These are phyloP conservation scores for Rubroshorea leprosula DNA, from an alignment of 345 rosid species.

Conservation along the genomic window DNA sequence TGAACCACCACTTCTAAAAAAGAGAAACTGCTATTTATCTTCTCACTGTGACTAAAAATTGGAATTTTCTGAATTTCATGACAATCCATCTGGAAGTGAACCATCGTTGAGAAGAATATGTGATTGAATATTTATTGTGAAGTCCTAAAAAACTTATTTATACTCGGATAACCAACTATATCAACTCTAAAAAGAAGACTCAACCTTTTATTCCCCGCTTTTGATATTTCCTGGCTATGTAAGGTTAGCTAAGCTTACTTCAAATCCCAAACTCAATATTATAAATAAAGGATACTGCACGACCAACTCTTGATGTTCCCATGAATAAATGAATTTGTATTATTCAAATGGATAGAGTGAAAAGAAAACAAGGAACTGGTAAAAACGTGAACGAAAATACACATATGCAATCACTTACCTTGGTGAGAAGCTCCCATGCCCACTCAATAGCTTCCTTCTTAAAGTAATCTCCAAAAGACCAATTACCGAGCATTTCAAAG, in stretches of 20 bases:
- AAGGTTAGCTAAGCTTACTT: too few relatives aligned
- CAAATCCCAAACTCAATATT: too few relatives aligned
- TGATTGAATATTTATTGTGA: too few relatives aligned
- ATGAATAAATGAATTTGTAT: neutral
- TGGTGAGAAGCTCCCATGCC: constrained; percentile 94
- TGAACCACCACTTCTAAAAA: neutral
- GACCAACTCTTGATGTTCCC: neutral
- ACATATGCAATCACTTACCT: constrained; percentile 34
- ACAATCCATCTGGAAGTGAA: neutral
- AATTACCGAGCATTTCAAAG: constrained; percentile 98
- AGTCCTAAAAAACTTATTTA: neutral
- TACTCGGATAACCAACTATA: neutral
- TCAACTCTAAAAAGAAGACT: neutral
- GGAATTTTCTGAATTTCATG: neutral
- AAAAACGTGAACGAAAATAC: neutral
- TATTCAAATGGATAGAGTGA: neutral
- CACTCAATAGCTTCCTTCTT: constrained; percentile 91
- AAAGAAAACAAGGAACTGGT: neutral
- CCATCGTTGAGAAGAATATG: neutral
- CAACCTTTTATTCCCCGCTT: neutral
- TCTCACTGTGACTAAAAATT: neutral
- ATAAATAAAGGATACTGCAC: too few relatives aligned
- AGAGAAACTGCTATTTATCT: too few relatives aligned
- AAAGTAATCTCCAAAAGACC: constrained; percentile 98
- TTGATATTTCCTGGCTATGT: too few relatives aligned